Evolutionary conservation across 2,329 filamentous ascomycete species (phyloP).

Genomic region (Fusarium haematococcum): DNA sequence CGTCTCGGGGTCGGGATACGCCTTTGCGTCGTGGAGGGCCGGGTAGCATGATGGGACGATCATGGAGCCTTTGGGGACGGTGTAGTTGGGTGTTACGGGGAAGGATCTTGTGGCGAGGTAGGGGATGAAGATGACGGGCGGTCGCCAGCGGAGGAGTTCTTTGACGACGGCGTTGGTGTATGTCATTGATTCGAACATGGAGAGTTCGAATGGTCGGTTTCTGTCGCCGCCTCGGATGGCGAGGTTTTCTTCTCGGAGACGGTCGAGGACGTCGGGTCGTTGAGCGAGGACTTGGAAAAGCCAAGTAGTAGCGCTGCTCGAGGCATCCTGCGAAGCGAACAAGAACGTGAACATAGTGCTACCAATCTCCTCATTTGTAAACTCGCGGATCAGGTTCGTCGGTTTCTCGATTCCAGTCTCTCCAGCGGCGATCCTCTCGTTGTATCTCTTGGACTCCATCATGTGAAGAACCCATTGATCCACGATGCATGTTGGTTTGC

Average conservation of each 20-base stretch:
- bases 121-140: slow-evolving; percentile 66
- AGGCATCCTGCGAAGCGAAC: slow-evolving; percentile 66
- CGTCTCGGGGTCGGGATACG: slow-evolving; percentile 58
- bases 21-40: slow-evolving; percentile 61
- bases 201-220: slow-evolving; percentile 54
- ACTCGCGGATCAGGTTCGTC: slow-evolving; percentile 60
- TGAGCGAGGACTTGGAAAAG: slow-evolving; percentile 65
- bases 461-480: slow-evolving; percentile 82
- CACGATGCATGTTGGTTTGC: slow-evolving; percentile 77
- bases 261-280: slow-evolving; percentile 60
- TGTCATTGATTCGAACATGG: slow-evolving; percentile 61
- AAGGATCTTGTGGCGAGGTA: slow-evolving; percentile 62
- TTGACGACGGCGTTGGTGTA: slow-evolving; percentile 67
- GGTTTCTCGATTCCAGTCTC: slow-evolving; percentile 56
- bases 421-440: slow-evolving; percentile 72
- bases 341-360: slow-evolving; percentile 66
- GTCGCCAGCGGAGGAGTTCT: slow-evolving; percentile 63
- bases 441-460: slow-evolving; percentile 77
- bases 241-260: slow-evolving; percentile 61
- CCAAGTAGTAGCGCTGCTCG: slow-evolving; percentile 65
- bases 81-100: slow-evolving; percentile 60
- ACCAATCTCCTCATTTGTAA: slow-evolving; percentile 61
- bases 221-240: slow-evolving; percentile 56
- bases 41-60: slow-evolving; percentile 64
- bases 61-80: slow-evolving; percentile 62